Evolutionary conservation across 768 basidiomycete species (phyloP).

Genomic region (Hydnomerulius pinastri): DNA sequence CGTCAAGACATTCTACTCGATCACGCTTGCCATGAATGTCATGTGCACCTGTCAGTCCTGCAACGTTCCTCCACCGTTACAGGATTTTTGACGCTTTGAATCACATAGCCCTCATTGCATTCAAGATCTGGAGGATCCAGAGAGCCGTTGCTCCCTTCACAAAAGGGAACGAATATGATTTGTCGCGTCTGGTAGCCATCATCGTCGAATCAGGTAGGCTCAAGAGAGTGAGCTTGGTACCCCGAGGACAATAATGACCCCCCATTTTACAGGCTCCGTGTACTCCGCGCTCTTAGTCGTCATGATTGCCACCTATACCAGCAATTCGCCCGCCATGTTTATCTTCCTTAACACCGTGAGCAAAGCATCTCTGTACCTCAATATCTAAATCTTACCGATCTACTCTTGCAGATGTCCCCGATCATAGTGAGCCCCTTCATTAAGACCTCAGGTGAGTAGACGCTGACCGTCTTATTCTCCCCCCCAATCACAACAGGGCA

Average conservation of each 20-base stretch:
- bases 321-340: conserved; percentile 13
- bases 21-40: conserved; percentile 25
- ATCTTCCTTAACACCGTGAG: conserved; percentile 21
- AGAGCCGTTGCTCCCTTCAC: conserved; percentile 4
- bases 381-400: background rate
- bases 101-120: conserved; percentile 22
- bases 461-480: background rate
- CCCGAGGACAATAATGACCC: background rate
- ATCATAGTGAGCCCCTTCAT: conserved; percentile 16
- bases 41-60: conserved; percentile 28
- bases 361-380: background rate
- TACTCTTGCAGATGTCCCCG: conserved; percentile 10
- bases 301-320: conserved; percentile 18
- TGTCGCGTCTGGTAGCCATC: conserved; percentile 15
- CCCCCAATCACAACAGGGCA: conserved; percentile 5
- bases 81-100: background rate
- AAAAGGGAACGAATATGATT: background rate
- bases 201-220: conserved; percentile 24
- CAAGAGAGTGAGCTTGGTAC: background rate
- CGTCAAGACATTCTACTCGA: conserved; percentile 24
- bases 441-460: background rate
- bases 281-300: conserved; percentile 19
- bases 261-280: conserved; percentile 7
- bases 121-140: conserved; percentile 26
- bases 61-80: background rate